phyloP scores from a whole-genome alignment of 2,329 filamentous ascomycete genomes.

The Parafenestella ontariensis region DNA sequence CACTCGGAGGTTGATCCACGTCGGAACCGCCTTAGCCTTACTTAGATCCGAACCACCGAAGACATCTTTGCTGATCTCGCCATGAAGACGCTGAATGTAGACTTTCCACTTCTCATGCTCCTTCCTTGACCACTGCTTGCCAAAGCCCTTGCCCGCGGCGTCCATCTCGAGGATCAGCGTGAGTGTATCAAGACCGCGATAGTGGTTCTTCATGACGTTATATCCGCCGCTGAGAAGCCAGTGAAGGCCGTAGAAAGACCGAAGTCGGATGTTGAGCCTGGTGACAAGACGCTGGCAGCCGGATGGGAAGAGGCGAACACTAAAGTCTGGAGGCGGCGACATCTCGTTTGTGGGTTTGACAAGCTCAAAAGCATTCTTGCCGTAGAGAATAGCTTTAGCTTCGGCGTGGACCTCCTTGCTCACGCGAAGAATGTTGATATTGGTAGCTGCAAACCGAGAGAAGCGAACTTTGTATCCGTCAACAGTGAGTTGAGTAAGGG shows the following conservation, averaged over 20 bases:
- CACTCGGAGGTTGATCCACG: slow-evolving; percentile 32
- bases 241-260: slow-evolving; percentile 26
- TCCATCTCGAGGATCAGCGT: slow-evolving; percentile 35
- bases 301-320: slow-evolving; percentile 26
- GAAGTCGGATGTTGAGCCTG: slow-evolving; percentile 28
- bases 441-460: slow-evolving; percentile 18
- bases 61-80: slow-evolving; percentile 16
- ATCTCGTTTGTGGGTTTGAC: slow-evolving; percentile 27
- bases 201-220: slow-evolving; percentile 27
- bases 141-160: slow-evolving; percentile 16
- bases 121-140: slow-evolving; percentile 16
- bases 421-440: slow-evolving; percentile 41
- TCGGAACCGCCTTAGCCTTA: slow-evolving; percentile 21
- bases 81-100: slow-evolving; percentile 28
- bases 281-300: slow-evolving; percentile 26
- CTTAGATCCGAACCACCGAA: slow-evolving; percentile 3
- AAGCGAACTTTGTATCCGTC: slow-evolving; percentile 24
- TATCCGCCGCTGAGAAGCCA: slow-evolving; percentile 30
- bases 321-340: slow-evolving; percentile 27
- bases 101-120: slow-evolving; percentile 22
- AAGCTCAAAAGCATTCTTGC: slow-evolving; percentile 48
- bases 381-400: slow-evolving; percentile 51
- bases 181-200: slow-evolving; percentile 25
- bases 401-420: slow-evolving; percentile 51
- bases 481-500: slow-evolving; percentile 20